Evolutionary conservation across 768 basidiomycete genomes (phyloP).

Genomic region (Rhizopogon vulgaris): DNA sequence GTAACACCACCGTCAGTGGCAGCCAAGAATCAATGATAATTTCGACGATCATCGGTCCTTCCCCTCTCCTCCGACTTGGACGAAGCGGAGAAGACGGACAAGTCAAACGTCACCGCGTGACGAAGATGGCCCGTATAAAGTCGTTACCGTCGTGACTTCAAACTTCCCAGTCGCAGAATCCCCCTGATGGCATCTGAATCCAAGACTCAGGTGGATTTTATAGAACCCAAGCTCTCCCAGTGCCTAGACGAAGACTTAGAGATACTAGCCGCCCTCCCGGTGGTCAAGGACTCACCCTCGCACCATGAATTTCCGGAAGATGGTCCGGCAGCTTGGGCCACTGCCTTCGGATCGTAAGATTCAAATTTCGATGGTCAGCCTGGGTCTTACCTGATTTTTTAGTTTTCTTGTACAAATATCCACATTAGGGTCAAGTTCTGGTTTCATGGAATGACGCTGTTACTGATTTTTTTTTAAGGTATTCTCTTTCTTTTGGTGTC

Average conservation of each 20-base stretch:
- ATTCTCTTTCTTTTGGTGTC: conserved; percentile 34
- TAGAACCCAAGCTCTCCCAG: too few relatives aligned
- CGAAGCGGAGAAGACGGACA: too few relatives aligned
- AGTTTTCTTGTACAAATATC: conserved; percentile 34
- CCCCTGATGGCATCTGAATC: too few relatives aligned
- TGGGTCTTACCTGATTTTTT: background rate
- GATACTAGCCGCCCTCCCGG: background rate
- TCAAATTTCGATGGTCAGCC: background rate
- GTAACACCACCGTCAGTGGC: too few relatives aligned
- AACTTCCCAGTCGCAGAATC: too few relatives aligned
- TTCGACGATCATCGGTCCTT: too few relatives aligned
- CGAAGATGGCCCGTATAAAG: too few relatives aligned
- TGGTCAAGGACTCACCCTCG: background rate
- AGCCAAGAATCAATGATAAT: too few relatives aligned
- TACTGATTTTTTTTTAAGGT: conserved; percentile 16
- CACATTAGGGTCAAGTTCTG: conserved; percentile 20
- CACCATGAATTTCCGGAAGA: conserved; percentile 20
- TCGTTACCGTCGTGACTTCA: too few relatives aligned
- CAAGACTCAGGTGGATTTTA: too few relatives aligned
- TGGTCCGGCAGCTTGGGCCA: conserved; percentile 24
- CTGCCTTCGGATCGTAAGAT: conserved; percentile 24
- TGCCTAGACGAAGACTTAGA: background rate
- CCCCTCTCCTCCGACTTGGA: too few relatives aligned
- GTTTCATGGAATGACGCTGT: background rate
- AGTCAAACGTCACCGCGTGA: too few relatives aligned